Evolutionary conservation across 352 stramenopile genomes (phyloP), one percentile per base, ranked within the genome.

Genomic region (Phytopythium mirpurense): DNA sequence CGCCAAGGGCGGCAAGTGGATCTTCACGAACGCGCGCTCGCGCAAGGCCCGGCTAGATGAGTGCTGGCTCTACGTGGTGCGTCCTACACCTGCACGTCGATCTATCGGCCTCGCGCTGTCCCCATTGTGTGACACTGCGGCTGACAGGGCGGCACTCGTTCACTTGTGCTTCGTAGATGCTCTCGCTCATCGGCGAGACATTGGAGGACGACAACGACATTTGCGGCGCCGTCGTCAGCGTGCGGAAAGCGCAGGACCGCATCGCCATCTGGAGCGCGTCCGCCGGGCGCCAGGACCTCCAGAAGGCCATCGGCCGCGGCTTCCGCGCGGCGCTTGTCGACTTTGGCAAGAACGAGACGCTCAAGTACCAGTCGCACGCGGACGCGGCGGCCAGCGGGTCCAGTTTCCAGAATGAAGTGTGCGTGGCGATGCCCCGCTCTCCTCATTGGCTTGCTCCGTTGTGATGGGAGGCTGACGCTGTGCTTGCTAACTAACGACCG

Each of bases 101-200:
- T n/a, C n/a, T n/a, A n/a, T n/a, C n/a, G n/a, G n/a, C n/a, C n/a
- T n/a, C n/a, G n/a, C n/a, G n/a, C n/a, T n/a, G n/a, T n/a, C n/a
- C n/a, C n/a, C n/a, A n/a, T n/a, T n/a, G n/a, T n/a, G n/a, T n/a
- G n/a, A n/a, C n/a, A n/a, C n/a, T n/a, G n/a, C n/a, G n/a, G n/a
- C n/a, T n/a, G n/a, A n/a, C n/a, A n/a, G n/a, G n/a, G n/a, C n/a
- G n/a, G n/a, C n/a, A n/a, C n/a, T n/a, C n/a, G n/a, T n/a, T n/a
- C n/a, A n/a, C n/a, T n/a, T 49, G 8, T 24, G 50, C 31, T 16
- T 11, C 9, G 18, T 48, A 94, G 82, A 94, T 95, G 65, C 77
- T 99, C 15, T 97, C 94, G 43, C 77, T 98, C 26, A 97, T 99
- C 59, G 96, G 95, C 26, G 95, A 98, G 69, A 96, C 89, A 49